Evolutionary conservation across 306 rosid genomes (phyloP).

Genomic region (Psophocarpus tetragonolobus): DNA sequence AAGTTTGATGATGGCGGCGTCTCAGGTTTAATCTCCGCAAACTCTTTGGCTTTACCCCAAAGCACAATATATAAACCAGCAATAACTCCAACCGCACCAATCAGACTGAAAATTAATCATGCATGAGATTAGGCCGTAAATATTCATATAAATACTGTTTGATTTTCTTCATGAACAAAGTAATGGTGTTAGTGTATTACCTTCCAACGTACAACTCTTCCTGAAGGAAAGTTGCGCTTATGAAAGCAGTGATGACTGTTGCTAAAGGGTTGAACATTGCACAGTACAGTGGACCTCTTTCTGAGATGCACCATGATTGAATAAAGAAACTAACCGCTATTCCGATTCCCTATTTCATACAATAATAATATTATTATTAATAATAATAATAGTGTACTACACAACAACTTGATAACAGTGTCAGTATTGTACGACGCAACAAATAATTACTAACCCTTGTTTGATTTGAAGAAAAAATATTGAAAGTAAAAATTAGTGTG

Average conservation of each 20-base stretch:
- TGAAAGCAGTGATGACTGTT: constrained; percentile 60
- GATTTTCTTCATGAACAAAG: neutral
- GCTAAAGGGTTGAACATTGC: constrained; percentile 74
- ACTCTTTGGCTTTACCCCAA: constrained; percentile 74
- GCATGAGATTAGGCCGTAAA: neutral
- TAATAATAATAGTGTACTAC: neutral
- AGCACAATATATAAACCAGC: constrained; percentile 62
- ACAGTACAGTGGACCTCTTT: constrained; percentile 65
- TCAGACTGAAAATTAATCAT: constrained; percentile 48
- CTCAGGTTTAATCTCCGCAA: constrained; percentile 37
- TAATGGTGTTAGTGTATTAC: constrained; percentile 28
- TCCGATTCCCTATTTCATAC: constrained; percentile 59
- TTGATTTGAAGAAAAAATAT: too few relatives aligned
- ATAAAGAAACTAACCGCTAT: constrained; percentile 53
- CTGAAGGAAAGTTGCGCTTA: constrained; percentile 47
- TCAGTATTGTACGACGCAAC: neutral
- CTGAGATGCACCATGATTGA: constrained; percentile 71
- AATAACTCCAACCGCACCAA: constrained; percentile 60
- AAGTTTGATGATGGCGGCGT: constrained; percentile 19
- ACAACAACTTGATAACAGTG: neutral
- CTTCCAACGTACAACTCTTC: constrained; percentile 67
- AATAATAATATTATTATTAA: neutral
- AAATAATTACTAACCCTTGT: neutral
- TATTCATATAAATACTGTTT: neutral
- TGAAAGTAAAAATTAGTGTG: too few relatives aligned